Base-by-base conservation (phyloP, 768 basidiomycete species). In the Lepiota brunneoincarnata region DNA sequence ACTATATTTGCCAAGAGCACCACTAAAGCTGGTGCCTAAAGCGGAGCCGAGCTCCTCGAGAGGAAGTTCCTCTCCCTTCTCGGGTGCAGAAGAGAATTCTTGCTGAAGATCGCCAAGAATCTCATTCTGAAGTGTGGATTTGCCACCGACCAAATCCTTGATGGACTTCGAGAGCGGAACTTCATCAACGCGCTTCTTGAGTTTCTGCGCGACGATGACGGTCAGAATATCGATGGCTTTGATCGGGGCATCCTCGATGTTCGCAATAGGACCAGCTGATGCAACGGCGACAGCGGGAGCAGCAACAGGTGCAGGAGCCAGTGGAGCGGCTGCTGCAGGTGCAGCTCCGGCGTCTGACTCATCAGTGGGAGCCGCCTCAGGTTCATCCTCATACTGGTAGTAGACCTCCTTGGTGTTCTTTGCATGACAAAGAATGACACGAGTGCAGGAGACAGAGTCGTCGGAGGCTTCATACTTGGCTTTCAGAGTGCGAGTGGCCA, bases 61-160 rank as follows among this genome's bases (percentile, higher is more conserved):
- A 34, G 97, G 89, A 38, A 99, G 81, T 63, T 99, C 97, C 69
- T 99, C 97, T 9, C 91, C 94, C 76, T 98, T 99, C 76, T 99
- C 97, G 0, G 97, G 97, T 1, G 96, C 93, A 6, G 92, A 91
- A 3, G 86, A 64, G 68, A 99, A 99, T 68, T 99, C 97, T 63
- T 92, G 83, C 65, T 97, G 94, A 36, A 99, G 79, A 66, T 98
- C 97, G 43, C 97, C 97, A 40, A 99, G 75, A 58, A 99, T 98
- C 69, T 99, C 97, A 68, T 99, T 99, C 73, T 98, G 97, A 55
- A 99, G 77, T 0, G 97, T 99, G 15, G 96, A 98, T 73, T 99
- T 99, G 59, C 97, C 97, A 24, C 93, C 93, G 42, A 97, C 95
- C 51, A 99, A 88, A 63, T 99, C 97, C 72, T 99, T 98, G 78